Evolutionary conservation across 2,329 filamentous ascomycete species (phyloP), one percentile per base, ranked within the genome.

Genomic region (Aspergillus sojae): DNA sequence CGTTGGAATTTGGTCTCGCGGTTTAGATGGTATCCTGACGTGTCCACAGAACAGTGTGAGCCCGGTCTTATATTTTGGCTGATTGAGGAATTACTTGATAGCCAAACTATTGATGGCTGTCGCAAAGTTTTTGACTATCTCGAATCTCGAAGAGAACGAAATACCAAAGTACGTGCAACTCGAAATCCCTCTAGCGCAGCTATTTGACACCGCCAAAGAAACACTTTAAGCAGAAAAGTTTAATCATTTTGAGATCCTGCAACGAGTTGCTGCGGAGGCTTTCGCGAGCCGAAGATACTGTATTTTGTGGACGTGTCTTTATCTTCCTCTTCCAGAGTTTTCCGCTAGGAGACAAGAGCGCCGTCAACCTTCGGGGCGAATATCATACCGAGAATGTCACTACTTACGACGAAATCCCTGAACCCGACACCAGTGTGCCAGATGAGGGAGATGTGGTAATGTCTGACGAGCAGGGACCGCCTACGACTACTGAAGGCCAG

Each of bases 251-350:
- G n/a, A 87, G 95, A 72, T 91, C 91, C 64, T 99, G 95, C 80
- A 99, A 98, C 77, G 95, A 98, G 79, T 84, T 99, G 19, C 83
- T 99, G n/a, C 89, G 94, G 41, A 87, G 95, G 53, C 84, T 99
- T 2, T 98, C 95, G n/a, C 88, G 95, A 62, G 94, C 95, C 4
- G 94, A 98, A 76, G 95, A 99, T 77, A 96, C 95, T 0, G 93
- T 96, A 0, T 99, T 99, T 75, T 99, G 95, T 74, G 95, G 95
- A 19, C 88, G 95, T 45, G 95, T 99, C 30, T 98, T 98, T 78
- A 97, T 99, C 67, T 99, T 97, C 78, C 88, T 99, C 75, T 99
- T 98, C 78, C 95, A 99, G 77, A 96, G 93, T 77, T 98, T 99
- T 73, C 95, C 95, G 1, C 84, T 99, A 0, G 94, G 94, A 36